These are phyloP conservation scores for Eimeria falciformis DNA, from an alignment of 169 alveolate genomes.

Conservation along the genomic window DNA sequence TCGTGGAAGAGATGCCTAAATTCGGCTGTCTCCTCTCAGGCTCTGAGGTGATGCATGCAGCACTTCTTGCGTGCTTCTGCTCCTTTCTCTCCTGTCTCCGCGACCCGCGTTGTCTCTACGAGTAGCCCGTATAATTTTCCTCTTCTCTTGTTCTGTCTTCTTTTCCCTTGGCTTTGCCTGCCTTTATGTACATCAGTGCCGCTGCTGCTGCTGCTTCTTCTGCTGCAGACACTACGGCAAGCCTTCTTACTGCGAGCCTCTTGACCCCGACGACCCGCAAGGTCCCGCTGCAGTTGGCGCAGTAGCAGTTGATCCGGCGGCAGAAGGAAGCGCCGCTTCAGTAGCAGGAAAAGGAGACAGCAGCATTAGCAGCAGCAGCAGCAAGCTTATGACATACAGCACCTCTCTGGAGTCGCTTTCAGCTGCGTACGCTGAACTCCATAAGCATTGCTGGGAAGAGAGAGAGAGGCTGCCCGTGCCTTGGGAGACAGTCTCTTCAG, in stretches of 20 bases:
- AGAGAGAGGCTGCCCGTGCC: slow-evolving; percentile 1
- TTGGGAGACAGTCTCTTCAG: slow-evolving; percentile 17
- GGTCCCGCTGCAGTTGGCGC: background rate
- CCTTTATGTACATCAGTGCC: too few species aligned
- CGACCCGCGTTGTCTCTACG: too few species aligned
- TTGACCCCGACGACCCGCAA: slow-evolving; percentile 33
- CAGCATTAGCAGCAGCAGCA: slow-evolving; percentile 60
- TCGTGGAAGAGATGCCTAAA: slow-evolving; percentile 76
- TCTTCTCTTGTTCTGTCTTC: too few species aligned
- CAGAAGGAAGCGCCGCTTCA: background rate
- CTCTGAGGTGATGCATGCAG: slow-evolving; percentile 49
- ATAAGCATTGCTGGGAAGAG: slow-evolving; percentile 19
- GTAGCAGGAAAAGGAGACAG: slow-evolving; percentile 15
- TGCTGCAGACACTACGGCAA: slow-evolving; percentile 63
- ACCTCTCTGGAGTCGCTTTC: slow-evolving; percentile 18
- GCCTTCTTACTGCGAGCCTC: slow-evolving; percentile 74
- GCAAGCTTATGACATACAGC: slow-evolving; percentile 13
- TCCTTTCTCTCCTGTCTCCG: background rate
- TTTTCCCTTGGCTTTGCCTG: too few species aligned
- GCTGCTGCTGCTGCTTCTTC: slow-evolving; percentile 55
- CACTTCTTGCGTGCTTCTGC: slow-evolving; percentile 23
- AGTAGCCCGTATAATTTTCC: too few species aligned
- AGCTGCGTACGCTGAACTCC: slow-evolving; percentile 52
- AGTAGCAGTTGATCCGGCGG: background rate
- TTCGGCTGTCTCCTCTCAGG: slow-evolving; percentile 53